These are phyloP conservation scores for Uronychia setigera DNA, from an alignment of 73 alveolate species.

Conservation along the genomic window DNA sequence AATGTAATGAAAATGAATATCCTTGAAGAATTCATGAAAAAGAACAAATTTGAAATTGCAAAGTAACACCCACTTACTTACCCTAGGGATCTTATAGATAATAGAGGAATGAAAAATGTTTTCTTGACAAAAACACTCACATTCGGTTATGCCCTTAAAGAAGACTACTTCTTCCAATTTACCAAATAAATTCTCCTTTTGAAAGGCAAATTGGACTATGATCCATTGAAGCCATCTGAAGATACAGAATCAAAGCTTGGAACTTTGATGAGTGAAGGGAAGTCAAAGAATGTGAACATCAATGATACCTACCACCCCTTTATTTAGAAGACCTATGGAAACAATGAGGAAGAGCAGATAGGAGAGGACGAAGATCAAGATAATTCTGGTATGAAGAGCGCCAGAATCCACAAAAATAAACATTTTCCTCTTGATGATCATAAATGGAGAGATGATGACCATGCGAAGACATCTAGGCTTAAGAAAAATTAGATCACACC, in stretches of 20 bases:
- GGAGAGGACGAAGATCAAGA: background rate
- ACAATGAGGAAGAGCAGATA: no score
- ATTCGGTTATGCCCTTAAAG: constrained; percentile 9
- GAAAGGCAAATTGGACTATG: background rate
- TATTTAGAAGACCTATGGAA: no score
- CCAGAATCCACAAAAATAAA: background rate
- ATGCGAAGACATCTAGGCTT: background rate
- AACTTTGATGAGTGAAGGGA: background rate
- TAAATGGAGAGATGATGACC: background rate
- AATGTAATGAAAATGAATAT: background rate
- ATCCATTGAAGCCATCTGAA: background rate
- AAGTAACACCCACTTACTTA: background rate
- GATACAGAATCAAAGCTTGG: background rate
- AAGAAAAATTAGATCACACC: background rate
- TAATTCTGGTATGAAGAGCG: background rate
- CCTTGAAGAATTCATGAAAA: background rate
- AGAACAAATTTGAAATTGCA: background rate
- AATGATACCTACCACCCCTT: background rate
- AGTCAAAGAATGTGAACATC: background rate
- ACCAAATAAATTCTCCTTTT: constrained; percentile 18
- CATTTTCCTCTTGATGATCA: background rate
- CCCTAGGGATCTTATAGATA: background rate
- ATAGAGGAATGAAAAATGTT: background rate
- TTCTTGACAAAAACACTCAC: background rate
- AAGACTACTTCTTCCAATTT: constrained; percentile 23